phyloP scores from a whole-genome alignment of 2,329 filamentous ascomycete species.

The Aspergillus oerlinghausenensis region DNA sequence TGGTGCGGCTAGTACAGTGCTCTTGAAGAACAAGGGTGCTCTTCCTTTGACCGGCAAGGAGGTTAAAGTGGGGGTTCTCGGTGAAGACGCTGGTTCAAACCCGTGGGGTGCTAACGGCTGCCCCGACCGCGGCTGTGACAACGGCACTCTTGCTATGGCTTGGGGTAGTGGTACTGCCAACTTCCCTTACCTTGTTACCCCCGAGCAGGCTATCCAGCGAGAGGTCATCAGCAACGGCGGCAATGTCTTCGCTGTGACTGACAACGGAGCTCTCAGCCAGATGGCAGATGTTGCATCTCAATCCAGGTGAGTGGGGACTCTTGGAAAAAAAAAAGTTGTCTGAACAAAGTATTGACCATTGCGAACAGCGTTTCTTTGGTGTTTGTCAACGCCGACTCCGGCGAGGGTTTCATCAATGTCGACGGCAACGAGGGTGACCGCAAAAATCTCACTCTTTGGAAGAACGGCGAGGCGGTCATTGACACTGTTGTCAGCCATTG shows the following conservation, averaged over 20 bases:
- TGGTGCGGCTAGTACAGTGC: constrained; percentile 74
- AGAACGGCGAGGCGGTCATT: constrained; percentile 73
- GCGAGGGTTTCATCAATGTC: constrained; percentile 79
- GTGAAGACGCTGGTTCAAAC: constrained; percentile 76
- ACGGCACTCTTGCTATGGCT: constrained; percentile 59
- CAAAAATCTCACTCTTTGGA: constrained; percentile 89
- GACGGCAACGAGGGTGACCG: constrained; percentile 84
- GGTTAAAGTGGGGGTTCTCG: constrained; percentile 70
- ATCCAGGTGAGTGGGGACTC: constrained; percentile 30
- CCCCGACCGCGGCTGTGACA: constrained; percentile 58
- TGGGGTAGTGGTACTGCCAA: constrained; percentile 59
- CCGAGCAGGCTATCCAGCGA: constrained; percentile 61
- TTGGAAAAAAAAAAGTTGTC: neutral
- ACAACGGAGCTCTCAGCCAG: constrained; percentile 53
- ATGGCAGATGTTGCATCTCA: constrained; percentile 49
- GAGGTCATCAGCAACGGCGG: constrained; percentile 62
- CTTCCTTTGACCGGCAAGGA: constrained; percentile 73
- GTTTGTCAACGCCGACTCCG: constrained; percentile 82
- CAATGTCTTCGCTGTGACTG: constrained; percentile 56
- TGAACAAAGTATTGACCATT: neutral
- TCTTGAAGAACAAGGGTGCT: constrained; percentile 77
- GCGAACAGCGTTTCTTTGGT: constrained; percentile 57
- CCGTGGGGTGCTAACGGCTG: constrained; percentile 75
- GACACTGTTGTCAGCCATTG: constrained; percentile 71
- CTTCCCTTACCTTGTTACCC: constrained; percentile 61